Evolutionary conservation across 129 eudicot genomes (phyloP).

Genomic region (Flaveria robusta): DNA sequence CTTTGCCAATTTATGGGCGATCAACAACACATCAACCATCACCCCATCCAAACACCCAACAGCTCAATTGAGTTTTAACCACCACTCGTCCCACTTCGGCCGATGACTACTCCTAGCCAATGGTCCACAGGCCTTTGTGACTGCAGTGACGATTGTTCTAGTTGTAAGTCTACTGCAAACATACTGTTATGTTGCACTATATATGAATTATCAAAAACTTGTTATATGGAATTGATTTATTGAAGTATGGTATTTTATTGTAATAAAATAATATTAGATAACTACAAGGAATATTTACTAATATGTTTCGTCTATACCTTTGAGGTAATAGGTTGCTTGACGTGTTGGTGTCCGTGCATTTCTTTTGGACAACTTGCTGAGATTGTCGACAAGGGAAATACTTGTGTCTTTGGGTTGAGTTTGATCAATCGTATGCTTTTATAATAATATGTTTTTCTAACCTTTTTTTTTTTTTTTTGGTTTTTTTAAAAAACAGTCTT

Average conservation of each 20-base stretch:
- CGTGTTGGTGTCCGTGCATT: no score
- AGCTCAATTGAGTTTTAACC: no score
- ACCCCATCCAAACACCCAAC: no score
- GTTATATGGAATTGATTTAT: background rate
- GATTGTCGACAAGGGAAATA: conserved; percentile 57
- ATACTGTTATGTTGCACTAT: background rate
- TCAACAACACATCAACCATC: no score
- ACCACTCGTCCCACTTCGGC: conserved; percentile 17
- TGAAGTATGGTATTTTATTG: conserved; percentile 11
- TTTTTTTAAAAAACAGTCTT: no score
- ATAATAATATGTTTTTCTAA: no score
- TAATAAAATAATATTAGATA: no score
- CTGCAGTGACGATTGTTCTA: conserved; percentile 47
- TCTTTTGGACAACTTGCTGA: conserved; percentile 62
- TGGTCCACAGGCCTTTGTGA: conserved; percentile 67
- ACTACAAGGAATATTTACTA: no score
- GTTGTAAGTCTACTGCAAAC: conserved; percentile 45
- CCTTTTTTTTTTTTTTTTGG: no score
- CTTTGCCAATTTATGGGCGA: background rate
- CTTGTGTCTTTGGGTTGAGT: conserved; percentile 32
- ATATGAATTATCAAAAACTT: background rate
- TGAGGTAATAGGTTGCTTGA: conserved; percentile 51
- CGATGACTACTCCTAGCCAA: conserved; percentile 1
- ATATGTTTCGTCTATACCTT: no score
- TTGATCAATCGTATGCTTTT: background rate